phyloP scores from a whole-genome alignment of 2,329 filamentous ascomycete genomes.

The Ceratocystis variospora region DNA sequence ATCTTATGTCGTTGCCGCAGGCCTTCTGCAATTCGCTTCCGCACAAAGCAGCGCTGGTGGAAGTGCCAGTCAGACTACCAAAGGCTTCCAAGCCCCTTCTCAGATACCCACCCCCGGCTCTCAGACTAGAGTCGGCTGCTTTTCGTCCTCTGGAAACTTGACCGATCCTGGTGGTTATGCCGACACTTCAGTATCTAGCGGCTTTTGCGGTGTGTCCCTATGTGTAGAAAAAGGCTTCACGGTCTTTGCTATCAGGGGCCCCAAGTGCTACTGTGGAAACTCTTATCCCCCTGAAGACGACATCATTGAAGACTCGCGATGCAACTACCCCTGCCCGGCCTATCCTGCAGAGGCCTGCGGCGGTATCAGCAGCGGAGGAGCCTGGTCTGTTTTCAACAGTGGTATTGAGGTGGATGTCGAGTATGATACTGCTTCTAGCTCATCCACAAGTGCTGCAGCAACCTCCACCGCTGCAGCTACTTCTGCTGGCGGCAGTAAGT shows the following conservation, averaged over 20 bases:
- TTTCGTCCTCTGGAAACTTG: slow-evolving; percentile 31
- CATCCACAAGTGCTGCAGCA: slow-evolving; percentile 20
- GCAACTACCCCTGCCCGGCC: slow-evolving; percentile 51
- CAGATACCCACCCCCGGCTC: slow-evolving; percentile 27
- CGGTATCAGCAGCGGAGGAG: slow-evolving; percentile 23
- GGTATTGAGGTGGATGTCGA: slow-evolving; percentile 32
- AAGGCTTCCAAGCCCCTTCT: slow-evolving; percentile 24
- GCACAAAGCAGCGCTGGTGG: background rate
- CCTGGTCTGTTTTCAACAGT: slow-evolving; percentile 38
- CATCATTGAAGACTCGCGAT: slow-evolving; percentile 44
- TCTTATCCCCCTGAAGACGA: slow-evolving; percentile 46
- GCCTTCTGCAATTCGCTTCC: slow-evolving; percentile 4
- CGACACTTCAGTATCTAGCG: slow-evolving; percentile 26
- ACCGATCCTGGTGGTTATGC: slow-evolving; percentile 22
- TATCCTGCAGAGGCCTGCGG: slow-evolving; percentile 49
- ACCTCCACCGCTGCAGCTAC: slow-evolving; percentile 23
- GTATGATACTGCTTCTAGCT: slow-evolving; percentile 23
- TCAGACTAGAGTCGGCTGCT: slow-evolving; percentile 40
- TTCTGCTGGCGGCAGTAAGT: slow-evolving; percentile 15
- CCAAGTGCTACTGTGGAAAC: slow-evolving; percentile 60
- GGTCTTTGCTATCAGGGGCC: slow-evolving; percentile 50
- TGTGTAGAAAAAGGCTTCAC: slow-evolving; percentile 34
- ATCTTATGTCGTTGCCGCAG: slow-evolving; percentile 7
- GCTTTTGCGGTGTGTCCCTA: slow-evolving; percentile 28
- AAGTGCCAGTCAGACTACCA: slow-evolving; percentile 23